phyloP scores from a whole-genome alignment of 805 yeast species.

The Candida boleticola region DNA sequence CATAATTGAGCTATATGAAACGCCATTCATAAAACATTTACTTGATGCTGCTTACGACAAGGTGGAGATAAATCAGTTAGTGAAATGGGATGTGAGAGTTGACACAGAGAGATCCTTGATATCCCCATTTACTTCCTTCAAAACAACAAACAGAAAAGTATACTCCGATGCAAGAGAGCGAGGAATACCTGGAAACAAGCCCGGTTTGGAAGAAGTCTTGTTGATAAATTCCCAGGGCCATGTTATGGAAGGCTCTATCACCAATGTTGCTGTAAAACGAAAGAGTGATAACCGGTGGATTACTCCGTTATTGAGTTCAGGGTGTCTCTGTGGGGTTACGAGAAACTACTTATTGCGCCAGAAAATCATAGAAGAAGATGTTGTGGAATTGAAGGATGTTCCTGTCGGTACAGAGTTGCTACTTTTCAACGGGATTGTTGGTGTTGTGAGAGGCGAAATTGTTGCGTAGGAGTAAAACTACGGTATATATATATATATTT shows the following conservation, averaged over 20 bases:
- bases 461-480: conserved; percentile 12
- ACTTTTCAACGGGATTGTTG: conserved; percentile 79
- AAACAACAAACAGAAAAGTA: conserved; percentile 70
- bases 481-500: no score
- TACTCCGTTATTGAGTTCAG: conserved; percentile 76
- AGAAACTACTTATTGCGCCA: conserved; percentile 62
- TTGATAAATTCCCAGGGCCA: conserved; percentile 54
- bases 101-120: conserved; percentile 52
- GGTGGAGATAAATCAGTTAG: conserved; percentile 6
- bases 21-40: conserved; percentile 23
- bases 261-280: conserved; percentile 68
- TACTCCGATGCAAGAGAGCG: conserved; percentile 64
- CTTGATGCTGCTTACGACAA: conserved; percentile 24
- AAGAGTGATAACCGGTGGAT: conserved; percentile 53
- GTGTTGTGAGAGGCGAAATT: conserved; percentile 64
- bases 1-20: conserved; percentile 31
- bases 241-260: conserved; percentile 77
- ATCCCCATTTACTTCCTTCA: conserved; percentile 82
- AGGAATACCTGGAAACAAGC: conserved; percentile 34
- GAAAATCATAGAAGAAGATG: conserved; percentile 52
- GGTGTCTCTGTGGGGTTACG: conserved; percentile 84
- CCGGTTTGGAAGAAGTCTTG: conserved; percentile 66
- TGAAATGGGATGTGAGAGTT: conserved; percentile 58
- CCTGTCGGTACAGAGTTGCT: conserved; percentile 66
- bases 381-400: conserved; percentile 46